Base-by-base conservation (phyloP, 352 stramenopile species). In the Saprolegnia parasitica region DNA sequence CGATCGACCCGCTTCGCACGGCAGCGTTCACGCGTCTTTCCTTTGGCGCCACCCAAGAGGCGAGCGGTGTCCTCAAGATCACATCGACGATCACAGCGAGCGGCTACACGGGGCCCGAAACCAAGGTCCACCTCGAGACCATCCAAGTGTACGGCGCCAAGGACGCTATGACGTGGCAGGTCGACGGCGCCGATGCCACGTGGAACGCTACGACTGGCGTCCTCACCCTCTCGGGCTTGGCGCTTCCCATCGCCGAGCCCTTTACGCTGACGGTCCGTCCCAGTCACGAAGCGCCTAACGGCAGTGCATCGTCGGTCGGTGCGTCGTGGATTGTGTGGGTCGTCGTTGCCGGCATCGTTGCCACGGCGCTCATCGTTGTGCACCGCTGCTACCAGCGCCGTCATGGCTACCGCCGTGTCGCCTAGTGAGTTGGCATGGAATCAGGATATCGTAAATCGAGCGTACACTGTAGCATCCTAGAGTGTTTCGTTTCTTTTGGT, bases 1-100 rank as follows among this genome's bases (percentile, higher is more conserved):
- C 58, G n/a, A 37, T 66, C 21, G 32, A 66, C 45, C 58, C 58
- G 20, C 21, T 66, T 13, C 58, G 49, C 10, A 55, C 35, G 4
- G 49, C 29, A 6, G 26, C 24, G 18, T 66, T 42, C 32, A 40
- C 58, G 18, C 32, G 52, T 10, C 23, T 52, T n/a, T 5, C 47
- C n/a, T 66, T 52, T 11, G 35, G 15, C 32, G 58, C 58, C 5
- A 37, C 5, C 5, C 58, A 66, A 21, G 45, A 46, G 8, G 39
- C 8, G 15, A 16, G 8, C 39, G 15, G 8, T 46, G 39, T 15
- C 8, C 8, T 46, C 39, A 8, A 46, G 8, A 46, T 46, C 39
- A 15, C 15, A 15, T 8, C 39, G 15, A 46, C 8, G 8, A 8
- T 8, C 8, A 15, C 15, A 16, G 39, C 39, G 15, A 46, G 39